These are phyloP conservation scores for Aspergillus tubingensis DNA, from an alignment of 2,329 filamentous ascomycete species.

Conservation along the genomic window DNA sequence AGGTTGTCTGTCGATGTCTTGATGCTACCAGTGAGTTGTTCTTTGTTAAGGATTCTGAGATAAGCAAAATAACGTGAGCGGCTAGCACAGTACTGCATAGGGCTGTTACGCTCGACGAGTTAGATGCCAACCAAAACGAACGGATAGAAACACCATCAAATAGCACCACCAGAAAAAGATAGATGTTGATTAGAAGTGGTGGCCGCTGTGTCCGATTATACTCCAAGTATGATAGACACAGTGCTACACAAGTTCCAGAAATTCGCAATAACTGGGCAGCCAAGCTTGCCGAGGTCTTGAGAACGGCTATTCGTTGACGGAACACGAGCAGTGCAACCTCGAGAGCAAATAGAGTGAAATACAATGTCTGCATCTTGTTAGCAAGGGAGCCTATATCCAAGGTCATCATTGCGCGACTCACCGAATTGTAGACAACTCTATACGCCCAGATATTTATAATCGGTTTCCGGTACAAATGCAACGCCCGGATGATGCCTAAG, in stretches of 20 bases:
- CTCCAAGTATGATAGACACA: not conserved
- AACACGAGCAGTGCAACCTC: not conserved
- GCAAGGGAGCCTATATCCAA: not conserved
- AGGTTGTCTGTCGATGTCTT: too few species aligned
- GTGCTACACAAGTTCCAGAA: not conserved
- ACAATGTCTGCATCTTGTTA: not conserved
- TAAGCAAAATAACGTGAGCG: not conserved
- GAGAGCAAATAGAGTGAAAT: not conserved
- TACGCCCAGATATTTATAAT: not conserved
- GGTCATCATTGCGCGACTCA: not conserved
- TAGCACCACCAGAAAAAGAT: not conserved
- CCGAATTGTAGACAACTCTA: not conserved
- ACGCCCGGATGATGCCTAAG: not conserved
- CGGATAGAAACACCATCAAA: not conserved
- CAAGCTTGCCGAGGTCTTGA: not conserved
- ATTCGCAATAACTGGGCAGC: not conserved
- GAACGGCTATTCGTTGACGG: not conserved
- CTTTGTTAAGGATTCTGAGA: not conserved
- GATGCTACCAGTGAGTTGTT: not conserved
- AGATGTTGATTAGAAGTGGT: not conserved
- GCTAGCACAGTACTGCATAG: not conserved
- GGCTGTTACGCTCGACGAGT: not conserved
- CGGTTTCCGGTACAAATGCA: not conserved
- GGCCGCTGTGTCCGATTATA: not conserved
- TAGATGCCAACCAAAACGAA: not conserved